Base-by-base conservation (phyloP, 192 early-diverging fungal genomes). In the Physocladia obscura region DNA sequence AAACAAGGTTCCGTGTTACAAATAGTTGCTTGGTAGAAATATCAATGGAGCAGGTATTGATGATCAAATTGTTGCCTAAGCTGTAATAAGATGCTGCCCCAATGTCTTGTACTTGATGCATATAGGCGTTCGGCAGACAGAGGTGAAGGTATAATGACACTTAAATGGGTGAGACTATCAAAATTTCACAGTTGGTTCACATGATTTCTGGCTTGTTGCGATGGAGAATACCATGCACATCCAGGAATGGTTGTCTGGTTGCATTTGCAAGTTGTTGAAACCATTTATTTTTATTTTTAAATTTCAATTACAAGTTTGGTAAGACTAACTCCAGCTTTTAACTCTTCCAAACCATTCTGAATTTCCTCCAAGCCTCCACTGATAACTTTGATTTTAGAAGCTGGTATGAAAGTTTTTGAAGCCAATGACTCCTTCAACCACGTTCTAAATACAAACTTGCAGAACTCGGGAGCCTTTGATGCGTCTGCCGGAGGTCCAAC, bases 131-230 rank as follows among this genome's bases (percentile, higher is more conserved):
- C 38, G 11, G 62, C 11, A 34, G n/a, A 4, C 26, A 47, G 26
- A 47, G 35, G 40, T 22, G 64, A 38, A 54, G 54, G 31, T 50
- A 26, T 11, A 3, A 19, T 36, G 24, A 17, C 48, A 49, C 19
- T 63, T 62, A 4, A 8, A n/a, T n/a, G n/a, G n/a, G 55, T 60
- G 31, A 58, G 50, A n/a, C 52, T 57, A n/a, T 58, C 60, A 8
- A 57, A 71, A 49, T 84, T 79, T 26, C 77, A 94, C 64, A 76
- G 87, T 40, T 99, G 95, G 95, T 99, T 97, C 74, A 96, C 94
- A 15, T 99, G 97, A 95, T 99, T 95, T 78, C 94, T 96, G 76
- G 92, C 91, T 6, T 99, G 97, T 77, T 83, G 91, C 13, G 95
- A 99, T 77, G 97, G 97, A 37, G 97, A 95, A 1, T 95, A 99